These are phyloP conservation scores for Ceratocystis albifundus DNA, from an alignment of 2,329 filamentous ascomycete genomes.

Conservation along the genomic window DNA sequence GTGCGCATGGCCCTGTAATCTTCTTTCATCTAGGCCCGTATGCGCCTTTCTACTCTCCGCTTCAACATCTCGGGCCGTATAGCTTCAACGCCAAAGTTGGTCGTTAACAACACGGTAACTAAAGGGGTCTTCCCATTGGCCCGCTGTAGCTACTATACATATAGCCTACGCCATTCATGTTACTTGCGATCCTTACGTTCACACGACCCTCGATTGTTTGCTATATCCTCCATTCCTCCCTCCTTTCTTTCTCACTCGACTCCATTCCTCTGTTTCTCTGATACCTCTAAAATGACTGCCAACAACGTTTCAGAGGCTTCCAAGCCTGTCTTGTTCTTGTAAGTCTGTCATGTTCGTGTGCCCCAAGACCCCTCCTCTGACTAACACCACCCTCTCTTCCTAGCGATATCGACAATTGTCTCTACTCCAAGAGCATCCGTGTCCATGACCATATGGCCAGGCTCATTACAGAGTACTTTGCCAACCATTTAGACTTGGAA, in stretches of 20 bases:
- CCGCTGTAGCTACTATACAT: not conserved
- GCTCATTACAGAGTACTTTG: conserved; percentile 58
- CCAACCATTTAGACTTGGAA: conserved; percentile 59
- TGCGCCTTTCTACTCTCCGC: not conserved
- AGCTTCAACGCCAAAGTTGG: not conserved
- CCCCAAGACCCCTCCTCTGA: too few species aligned
- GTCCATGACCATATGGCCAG: conserved; percentile 82
- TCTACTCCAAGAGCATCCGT: conserved; percentile 75
- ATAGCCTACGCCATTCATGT: not conserved
- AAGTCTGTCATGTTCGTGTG: conserved; percentile 21
- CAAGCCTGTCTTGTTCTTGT: conserved; percentile 39
- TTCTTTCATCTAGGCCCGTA: not conserved
- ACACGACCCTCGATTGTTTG: not conserved
- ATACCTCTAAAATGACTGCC: conserved; percentile 1
- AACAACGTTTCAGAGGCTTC: conserved; percentile 22
- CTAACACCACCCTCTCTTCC: conserved; percentile 25
- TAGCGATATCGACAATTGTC: conserved; percentile 97
- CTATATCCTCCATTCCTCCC: not conserved
- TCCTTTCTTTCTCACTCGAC: not conserved
- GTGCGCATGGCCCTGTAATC: not conserved
- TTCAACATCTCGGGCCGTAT: not conserved
- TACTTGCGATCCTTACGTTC: not conserved
- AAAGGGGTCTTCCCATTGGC: not conserved
- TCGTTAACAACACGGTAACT: not conserved
- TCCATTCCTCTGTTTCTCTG: not conserved